phyloP scores from a whole-genome alignment of 2,329 filamentous ascomycete species.

The Coniella lustricola region DNA sequence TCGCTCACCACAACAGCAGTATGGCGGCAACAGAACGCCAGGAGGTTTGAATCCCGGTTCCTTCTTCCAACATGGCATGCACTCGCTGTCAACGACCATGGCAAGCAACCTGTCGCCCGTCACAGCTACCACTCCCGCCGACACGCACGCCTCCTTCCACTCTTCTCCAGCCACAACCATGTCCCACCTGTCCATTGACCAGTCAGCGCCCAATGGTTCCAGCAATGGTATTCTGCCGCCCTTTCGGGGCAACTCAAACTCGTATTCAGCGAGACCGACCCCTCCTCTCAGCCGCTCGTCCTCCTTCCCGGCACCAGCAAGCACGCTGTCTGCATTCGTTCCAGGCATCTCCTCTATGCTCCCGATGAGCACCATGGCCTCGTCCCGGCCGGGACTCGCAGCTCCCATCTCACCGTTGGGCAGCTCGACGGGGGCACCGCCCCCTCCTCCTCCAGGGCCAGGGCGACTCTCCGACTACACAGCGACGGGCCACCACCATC shows the following conservation, averaged over 20 bases:
- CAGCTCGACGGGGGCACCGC: slow-evolving; percentile 9
- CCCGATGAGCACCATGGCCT: slow-evolving; percentile 10
- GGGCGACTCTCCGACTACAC: slow-evolving; percentile 19
- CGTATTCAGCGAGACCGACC: slow-evolving; percentile 13
- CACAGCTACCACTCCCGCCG: slow-evolving; percentile 15
- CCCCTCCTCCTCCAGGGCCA: neutral
- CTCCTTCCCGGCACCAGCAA: slow-evolving; percentile 11
- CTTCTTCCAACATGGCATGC: slow-evolving; percentile 14
- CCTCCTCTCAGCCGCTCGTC: slow-evolving; percentile 14
- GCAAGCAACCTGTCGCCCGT: slow-evolving; percentile 15
- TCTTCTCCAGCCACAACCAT: slow-evolving; percentile 16
- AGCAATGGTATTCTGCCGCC: slow-evolving; percentile 15
- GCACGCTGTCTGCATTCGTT: slow-evolving; percentile 13
- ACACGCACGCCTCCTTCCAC: slow-evolving; percentile 15
- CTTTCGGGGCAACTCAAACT: slow-evolving; percentile 12
- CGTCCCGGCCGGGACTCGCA: slow-evolving; percentile 35
- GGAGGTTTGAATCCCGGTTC: slow-evolving; percentile 8
- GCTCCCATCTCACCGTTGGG: slow-evolving; percentile 27
- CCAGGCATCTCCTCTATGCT: slow-evolving; percentile 16
- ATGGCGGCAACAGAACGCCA: slow-evolving; percentile 11
- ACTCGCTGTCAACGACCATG: slow-evolving; percentile 13
- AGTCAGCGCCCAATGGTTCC: slow-evolving; percentile 8
- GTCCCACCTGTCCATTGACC: slow-evolving; percentile 16
- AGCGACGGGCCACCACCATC: slow-evolving; percentile 29
- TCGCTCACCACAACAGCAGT: slow-evolving; percentile 13